These are phyloP conservation scores for Sarocladium brachiariae DNA, from an alignment of 2,329 filamentous ascomycete genomes.

Conservation along the genomic window DNA sequence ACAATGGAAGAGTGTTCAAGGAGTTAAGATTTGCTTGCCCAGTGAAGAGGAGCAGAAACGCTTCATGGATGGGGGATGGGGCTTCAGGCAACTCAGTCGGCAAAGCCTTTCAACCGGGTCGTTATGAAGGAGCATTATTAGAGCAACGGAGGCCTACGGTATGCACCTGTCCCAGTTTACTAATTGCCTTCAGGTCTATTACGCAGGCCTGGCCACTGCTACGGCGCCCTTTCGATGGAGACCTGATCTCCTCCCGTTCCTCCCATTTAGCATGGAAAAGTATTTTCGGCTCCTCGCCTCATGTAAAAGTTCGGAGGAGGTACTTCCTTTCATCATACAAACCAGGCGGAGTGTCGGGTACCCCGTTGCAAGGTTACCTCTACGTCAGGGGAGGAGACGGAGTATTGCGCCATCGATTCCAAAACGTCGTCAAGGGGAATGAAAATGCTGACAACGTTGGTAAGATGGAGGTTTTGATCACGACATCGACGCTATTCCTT, in stretches of 20 bases:
- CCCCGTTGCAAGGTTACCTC: constrained; percentile 1
- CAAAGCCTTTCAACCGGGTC: neutral
- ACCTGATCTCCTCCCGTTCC: constrained; percentile 1
- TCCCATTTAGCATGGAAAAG: neutral
- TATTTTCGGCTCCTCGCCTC: constrained; percentile 8
- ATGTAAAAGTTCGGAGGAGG: neutral
- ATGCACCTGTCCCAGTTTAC: constrained; percentile 7
- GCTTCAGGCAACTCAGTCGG: constrained; percentile 4
- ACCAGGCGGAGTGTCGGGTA: neutral
- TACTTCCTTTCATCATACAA: neutral
- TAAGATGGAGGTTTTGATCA: constrained; percentile 32
- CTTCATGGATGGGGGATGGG: constrained; percentile 5
- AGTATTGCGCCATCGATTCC: constrained; percentile 28
- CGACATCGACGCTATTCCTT: constrained; percentile 47
- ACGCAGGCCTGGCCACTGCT: neutral
- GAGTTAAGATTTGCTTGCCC: neutral
- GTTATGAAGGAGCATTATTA: neutral
- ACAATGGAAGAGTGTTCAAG: constrained; percentile 2
- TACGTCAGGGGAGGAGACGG: neutral
- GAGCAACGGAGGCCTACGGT: neutral
- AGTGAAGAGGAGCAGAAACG: constrained; percentile 5
- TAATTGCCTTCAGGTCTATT: constrained; percentile 6
- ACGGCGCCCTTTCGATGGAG: constrained; percentile 5
- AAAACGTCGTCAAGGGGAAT: neutral
- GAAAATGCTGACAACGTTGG: neutral